Base-by-base conservation (phyloP, 2,329 filamentous ascomycete genomes). In the Bimuria novae-zelandiae region DNA sequence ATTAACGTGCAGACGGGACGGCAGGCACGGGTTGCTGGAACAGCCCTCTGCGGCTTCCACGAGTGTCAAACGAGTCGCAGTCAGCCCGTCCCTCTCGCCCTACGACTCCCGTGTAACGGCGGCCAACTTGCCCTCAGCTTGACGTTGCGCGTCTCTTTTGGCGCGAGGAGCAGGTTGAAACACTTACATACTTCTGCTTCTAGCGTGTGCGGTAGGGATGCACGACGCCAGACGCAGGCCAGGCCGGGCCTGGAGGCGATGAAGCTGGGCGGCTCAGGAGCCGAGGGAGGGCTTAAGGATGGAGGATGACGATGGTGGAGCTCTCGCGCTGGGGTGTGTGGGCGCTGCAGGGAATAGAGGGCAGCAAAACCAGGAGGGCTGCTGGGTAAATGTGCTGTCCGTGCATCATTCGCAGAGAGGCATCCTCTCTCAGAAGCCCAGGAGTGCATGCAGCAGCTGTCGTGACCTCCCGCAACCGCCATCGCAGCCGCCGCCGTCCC, bases 381-480 rank as follows among this genome's bases (percentile, higher is more conserved):
- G n/a, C 41, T 47, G 44, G 44, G 44, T 47, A 47, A 47, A 47
- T 47, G 44, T 47, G 44, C 33, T 47, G 44, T 47, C 44, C 33
- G 44, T 47, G 44, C 44, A 14, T 37, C 44, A 47, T 47, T 47
- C 33, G 44, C 32, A 45, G 33, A 47, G 33, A 29, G 16, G 2
- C 16, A n/a, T 12, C 10, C 12, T 35, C 39, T n/a, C n/a, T n/a
- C n/a, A n/a, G n/a, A n/a, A n/a, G n/a, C n/a, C n/a, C n/a, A n/a
- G n/a, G n/a, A n/a, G n/a, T n/a, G n/a, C n/a, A 27, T 27, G 35
- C 35, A 16, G 5, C 25, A 27, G 25, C 25, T 27, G 25, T 10
- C 25, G 25, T 42, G 22, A 27, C 39, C 39, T 27, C 14, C 10
- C 23, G 16, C 39, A 6, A 27, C 39, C 22, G 5, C 5, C 11